A percentile compares a stretch with the other conserved stretches of the same genome.
Evolutionary conservation across 192 early-diverging fungal genomes (phyloP).

Genomic region (Oehlia diaphana): DNA sequence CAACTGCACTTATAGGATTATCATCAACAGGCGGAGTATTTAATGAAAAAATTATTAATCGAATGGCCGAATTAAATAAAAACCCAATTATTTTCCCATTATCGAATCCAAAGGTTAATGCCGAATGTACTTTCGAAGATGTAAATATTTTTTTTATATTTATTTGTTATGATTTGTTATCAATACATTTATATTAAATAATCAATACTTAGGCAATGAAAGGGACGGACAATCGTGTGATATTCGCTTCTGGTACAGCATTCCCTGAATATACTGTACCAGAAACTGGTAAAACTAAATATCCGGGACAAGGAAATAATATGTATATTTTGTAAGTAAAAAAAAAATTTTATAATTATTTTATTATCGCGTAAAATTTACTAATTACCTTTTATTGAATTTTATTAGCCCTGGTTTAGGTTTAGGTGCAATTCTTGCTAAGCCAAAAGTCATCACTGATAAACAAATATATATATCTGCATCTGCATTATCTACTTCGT

Average conservation of each 20-base stretch:
- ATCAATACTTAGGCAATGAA: slow-evolving; percentile 65
- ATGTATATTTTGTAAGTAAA: slow-evolving; percentile 82
- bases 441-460: slow-evolving; percentile 71
- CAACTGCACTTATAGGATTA: slow-evolving; percentile 89
- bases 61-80: slow-evolving; percentile 75
- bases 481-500: slow-evolving; percentile 71
- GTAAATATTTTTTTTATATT: not conserved
- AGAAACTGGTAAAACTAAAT: slow-evolving; percentile 49
- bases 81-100: slow-evolving; percentile 90
- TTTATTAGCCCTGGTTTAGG: slow-evolving; percentile 78
- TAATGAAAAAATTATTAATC: slow-evolving; percentile 61
- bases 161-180: not conserved
- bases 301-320: slow-evolving; percentile 92
- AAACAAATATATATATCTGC: slow-evolving; percentile 81
- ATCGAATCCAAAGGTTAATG: slow-evolving; percentile 84
- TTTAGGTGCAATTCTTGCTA: slow-evolving; percentile 78
- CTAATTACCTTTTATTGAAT: not conserved
- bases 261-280: slow-evolving; percentile 81
- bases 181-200: not conserved
- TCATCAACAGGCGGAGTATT: slow-evolving; percentile 81
- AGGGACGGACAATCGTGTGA: slow-evolving; percentile 79
- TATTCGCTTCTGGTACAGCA: slow-evolving; percentile 95
- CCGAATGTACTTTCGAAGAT: slow-evolving; percentile 93
- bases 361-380: slow-evolving; percentile 5
- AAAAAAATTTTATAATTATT: not conserved